Percentiles rank a stretch among this genome's conserved stretches.
Conservation (phyloP, 768 basidiomycete species). For the Hortiboletus flavorubellus region DNA sequence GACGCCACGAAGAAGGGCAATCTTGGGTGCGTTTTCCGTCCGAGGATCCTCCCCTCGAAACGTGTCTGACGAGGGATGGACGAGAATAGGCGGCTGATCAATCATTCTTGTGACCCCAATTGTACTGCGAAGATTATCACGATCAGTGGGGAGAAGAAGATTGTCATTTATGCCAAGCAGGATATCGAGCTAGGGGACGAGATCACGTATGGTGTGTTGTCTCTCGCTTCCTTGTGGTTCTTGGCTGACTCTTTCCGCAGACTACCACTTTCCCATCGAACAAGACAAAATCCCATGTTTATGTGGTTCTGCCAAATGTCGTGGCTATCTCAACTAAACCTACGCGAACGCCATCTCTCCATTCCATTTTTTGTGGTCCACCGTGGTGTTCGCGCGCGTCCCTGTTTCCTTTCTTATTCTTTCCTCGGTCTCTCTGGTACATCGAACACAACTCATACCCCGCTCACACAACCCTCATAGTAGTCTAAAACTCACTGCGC, state of each 20-base stretch:
- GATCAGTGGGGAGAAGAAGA: conserved; percentile 92
- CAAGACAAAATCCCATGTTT: conserved; percentile 96
- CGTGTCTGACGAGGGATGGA: conserved; percentile 11
- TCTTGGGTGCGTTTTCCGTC: conserved; percentile 67
- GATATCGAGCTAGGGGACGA: conserved; percentile 96
- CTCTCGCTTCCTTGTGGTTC: neutral
- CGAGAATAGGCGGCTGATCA: conserved; percentile 80
- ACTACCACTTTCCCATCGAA: conserved; percentile 99
- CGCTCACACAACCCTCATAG: neutral
- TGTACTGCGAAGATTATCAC: conserved; percentile 90
- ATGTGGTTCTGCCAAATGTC: conserved; percentile 86
- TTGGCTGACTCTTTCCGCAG: conserved; percentile 36
- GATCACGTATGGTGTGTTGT: conserved; percentile 86
- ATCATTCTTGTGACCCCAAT: conserved; percentile 97
- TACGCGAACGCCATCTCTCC: neutral
- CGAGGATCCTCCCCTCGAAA: neutral
- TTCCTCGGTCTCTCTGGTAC: conserved; percentile 1
- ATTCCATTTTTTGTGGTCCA: neutral
- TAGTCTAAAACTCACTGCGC: conserved; percentile 12
- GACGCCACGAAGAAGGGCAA: conserved; percentile 99
- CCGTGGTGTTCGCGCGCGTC: neutral
- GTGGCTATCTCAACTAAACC: conserved; percentile 90
- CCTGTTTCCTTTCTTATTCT: neutral
- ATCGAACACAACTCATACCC: conserved; percentile 22
- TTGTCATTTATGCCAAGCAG: conserved; percentile 98